phyloP scores from a whole-genome alignment of 768 basidiomycete species.

The Mycena vitilis region DNA sequence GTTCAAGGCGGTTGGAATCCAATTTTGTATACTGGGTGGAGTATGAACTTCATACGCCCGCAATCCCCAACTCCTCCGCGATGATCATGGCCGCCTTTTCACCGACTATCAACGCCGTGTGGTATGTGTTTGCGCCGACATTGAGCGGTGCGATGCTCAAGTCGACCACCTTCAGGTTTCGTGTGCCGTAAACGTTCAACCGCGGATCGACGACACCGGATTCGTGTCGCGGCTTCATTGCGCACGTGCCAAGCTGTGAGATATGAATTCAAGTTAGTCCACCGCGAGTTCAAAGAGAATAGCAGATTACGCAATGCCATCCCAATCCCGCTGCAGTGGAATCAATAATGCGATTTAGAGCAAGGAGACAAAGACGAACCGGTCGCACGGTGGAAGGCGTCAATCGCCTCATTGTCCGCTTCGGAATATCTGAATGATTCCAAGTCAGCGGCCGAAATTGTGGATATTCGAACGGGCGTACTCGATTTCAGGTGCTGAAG shows the following conservation, averaged over 20 bases:
- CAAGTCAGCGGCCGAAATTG: neutral
- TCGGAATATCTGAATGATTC: slow-evolving; percentile 20
- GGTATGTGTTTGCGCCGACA: slow-evolving; percentile 51
- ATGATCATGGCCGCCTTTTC: slow-evolving; percentile 69
- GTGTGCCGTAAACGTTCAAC: slow-evolving; percentile 58
- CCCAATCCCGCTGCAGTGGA: neutral
- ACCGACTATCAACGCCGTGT: slow-evolving; percentile 54
- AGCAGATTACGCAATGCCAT: slow-evolving; percentile 23
- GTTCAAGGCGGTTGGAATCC: too few species aligned
- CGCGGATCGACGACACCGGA: slow-evolving; percentile 59
- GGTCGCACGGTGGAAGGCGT: slow-evolving; percentile 22
- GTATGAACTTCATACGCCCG: neutral
- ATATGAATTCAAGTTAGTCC: too few species aligned
- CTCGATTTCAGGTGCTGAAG: slow-evolving; percentile 31
- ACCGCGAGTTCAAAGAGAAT: neutral
- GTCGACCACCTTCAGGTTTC: slow-evolving; percentile 56
- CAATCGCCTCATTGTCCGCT: slow-evolving; percentile 37
- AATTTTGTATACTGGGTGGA: too few species aligned
- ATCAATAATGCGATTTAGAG: too few species aligned
- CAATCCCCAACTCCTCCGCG: slow-evolving; percentile 53
- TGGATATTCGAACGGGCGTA: neutral
- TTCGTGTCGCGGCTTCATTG: slow-evolving; percentile 58
- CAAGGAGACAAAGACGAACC: neutral
- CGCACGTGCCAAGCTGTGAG: slow-evolving; percentile 59
- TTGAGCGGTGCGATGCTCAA: slow-evolving; percentile 45